Evolutionary conservation across 2,329 filamentous ascomycete genomes (phyloP).

Genomic region (Uncinocarpus reesii): DNA sequence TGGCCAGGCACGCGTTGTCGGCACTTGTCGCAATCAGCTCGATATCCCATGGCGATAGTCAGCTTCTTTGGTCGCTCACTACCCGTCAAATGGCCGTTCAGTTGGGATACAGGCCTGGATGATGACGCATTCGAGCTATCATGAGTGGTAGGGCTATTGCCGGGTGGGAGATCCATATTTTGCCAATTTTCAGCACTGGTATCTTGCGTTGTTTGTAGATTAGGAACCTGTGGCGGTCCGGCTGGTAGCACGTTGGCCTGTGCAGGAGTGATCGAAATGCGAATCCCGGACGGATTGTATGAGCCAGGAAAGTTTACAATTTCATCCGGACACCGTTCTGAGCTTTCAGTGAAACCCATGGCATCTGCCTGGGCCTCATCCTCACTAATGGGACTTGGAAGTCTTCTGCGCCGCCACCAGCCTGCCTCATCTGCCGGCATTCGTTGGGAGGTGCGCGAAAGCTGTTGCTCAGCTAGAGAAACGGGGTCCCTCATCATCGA

Average conservation of each 20-base stretch:
- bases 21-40: conserved; percentile 70
- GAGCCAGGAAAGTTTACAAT: not conserved
- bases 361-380: not conserved
- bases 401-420: conserved; percentile 21
- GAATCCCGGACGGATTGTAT: not conserved
- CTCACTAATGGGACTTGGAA: conserved; percentile 33
- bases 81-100: conserved; percentile 1
- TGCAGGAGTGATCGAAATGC: conserved; percentile 3
- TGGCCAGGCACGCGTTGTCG: conserved; percentile 63
- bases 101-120: not conserved
- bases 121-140: conserved; percentile 2
- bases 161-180: not conserved
- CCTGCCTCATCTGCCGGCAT: conserved; percentile 1
- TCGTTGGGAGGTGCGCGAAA: not conserved
- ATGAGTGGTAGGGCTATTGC: not conserved
- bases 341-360: not conserved
- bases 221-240: not conserved
- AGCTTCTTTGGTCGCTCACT: conserved; percentile 39
- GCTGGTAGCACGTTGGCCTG: not conserved
- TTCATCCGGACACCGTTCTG: not conserved
- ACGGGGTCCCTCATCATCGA: conserved; percentile 14
- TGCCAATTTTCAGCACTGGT: not conserved
- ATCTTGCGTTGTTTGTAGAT: not conserved
- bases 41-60: conserved; percentile 66
- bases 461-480: not conserved